Evolutionary conservation across 257 asterid genomes (phyloP).

Genomic region (Salvia hispanica): DNA sequence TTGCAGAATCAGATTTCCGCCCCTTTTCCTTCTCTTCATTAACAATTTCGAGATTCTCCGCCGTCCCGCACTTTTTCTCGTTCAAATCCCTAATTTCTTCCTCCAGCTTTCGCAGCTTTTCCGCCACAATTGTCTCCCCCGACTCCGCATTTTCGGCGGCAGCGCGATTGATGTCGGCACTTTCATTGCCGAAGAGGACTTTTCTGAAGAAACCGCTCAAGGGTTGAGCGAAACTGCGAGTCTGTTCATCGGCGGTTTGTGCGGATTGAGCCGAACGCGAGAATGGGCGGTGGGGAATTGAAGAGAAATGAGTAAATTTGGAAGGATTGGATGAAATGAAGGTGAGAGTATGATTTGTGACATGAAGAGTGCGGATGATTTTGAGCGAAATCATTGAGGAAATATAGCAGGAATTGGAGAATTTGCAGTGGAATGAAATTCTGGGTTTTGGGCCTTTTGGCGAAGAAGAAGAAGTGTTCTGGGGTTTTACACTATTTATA

Average conservation of each 20-base stretch:
- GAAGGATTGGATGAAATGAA: slow-evolving; percentile 25
- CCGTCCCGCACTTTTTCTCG: slow-evolving; percentile 29
- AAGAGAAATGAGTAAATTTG: slow-evolving; percentile 20
- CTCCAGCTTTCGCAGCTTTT: slow-evolving; percentile 52
- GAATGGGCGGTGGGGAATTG: slow-evolving; percentile 40
- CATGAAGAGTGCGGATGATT: slow-evolving; percentile 33
- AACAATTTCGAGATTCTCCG: slow-evolving; percentile 37
- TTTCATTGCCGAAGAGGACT: slow-evolving; percentile 44
- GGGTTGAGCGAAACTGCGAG: slow-evolving; percentile 30
- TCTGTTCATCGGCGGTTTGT: slow-evolving; percentile 25
- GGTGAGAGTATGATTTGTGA: background rate
- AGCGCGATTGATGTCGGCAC: slow-evolving; percentile 17
- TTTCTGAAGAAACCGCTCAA: slow-evolving; percentile 56
- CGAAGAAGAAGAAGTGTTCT: background rate
- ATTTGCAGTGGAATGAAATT: background rate
- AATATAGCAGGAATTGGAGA: background rate
- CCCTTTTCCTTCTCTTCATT: slow-evolving; percentile 14
- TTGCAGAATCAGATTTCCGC: background rate
- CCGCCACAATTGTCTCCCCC: slow-evolving; percentile 41
- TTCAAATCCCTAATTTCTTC: slow-evolving; percentile 44
- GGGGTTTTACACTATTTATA: background rate
- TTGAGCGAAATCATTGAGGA: slow-evolving; percentile 41
- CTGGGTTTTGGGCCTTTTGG: slow-evolving; percentile 21
- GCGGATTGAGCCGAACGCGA: slow-evolving; percentile 40
- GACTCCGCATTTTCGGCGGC: slow-evolving; percentile 29